Percentiles rank a stretch among this genome's conserved stretches.
Evolutionary conservation across 1,284 basidiomycete species (phyloP).

Genomic region (Filobasidium uniguttulatum): DNA sequence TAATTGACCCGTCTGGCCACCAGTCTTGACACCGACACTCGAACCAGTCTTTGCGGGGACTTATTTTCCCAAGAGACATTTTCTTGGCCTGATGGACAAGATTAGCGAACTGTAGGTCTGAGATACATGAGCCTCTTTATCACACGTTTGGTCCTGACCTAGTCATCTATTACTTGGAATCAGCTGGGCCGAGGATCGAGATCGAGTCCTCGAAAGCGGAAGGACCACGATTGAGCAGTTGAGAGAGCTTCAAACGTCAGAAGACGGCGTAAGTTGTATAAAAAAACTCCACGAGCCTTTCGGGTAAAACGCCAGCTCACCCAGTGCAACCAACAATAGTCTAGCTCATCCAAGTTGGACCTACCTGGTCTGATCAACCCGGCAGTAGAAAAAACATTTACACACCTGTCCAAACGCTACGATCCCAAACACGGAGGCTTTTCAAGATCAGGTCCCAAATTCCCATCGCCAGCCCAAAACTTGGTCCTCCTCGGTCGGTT

Average conservation of each 20-base stretch:
- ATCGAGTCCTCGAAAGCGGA: conserved; percentile 20
- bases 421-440: conserved; percentile 38
- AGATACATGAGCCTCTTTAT: neutral
- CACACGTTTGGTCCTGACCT: too few species aligned
- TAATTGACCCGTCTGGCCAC: neutral
- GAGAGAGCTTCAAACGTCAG: conserved; percentile 16
- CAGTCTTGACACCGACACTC: conserved; percentile 38
- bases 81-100: conserved; percentile 22
- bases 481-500: conserved; percentile 23
- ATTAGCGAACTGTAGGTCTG: conserved; percentile 20
- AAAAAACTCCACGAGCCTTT: neutral
- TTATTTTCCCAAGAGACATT: conserved; percentile 35
- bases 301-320: neutral
- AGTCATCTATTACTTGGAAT: neutral
- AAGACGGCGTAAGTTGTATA: neutral
- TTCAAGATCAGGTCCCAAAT: conserved; percentile 37
- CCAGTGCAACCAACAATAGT: neutral
- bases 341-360: conserved; percentile 7
- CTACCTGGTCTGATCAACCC: conserved; percentile 12
- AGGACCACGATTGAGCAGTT: conserved; percentile 22
- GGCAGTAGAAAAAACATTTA: conserved; percentile 19
- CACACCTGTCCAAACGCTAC: conserved; percentile 18
- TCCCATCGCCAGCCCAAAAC: conserved; percentile 28
- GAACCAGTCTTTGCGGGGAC: conserved; percentile 41
- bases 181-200: conserved; percentile 24